Evolutionary conservation across 495 filamentous ascomycete genomes (phyloP), one percentile per base, ranked within the genome.

Genomic region (Aspergillus taichungensis): DNA sequence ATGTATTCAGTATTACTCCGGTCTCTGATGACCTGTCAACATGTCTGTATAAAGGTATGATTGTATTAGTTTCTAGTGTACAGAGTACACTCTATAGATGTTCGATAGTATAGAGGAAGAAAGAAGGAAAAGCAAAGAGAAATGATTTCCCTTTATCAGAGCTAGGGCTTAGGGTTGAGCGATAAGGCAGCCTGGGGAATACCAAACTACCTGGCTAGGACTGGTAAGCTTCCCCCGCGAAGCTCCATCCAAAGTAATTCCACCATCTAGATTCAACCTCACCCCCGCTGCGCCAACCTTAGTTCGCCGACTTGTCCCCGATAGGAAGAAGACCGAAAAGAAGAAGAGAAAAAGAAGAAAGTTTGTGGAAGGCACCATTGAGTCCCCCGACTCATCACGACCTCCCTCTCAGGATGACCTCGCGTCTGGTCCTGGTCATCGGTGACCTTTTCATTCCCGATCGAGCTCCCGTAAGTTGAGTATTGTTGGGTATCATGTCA

Each of bases 401-500:
- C 37, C 47, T 42, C 30, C 45, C 37, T 45, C 51, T 47, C 56
- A 69, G 42, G 44, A 90, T 90, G 85, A 77, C 85, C 55, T 86
- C 86, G 54, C 77, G 85, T 62, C 70, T 91, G 42, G 85, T 95
- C 58, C 79, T 98, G 61, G 87, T 88, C 55, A 88, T 96, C 51
- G 91, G 91, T 62, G 92, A 98, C 72, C 78, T 98, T 43, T 95
- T 96, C 76, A 96, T 98, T 65, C 91, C 91, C 52, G 91, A 98
- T 71, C 75, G 91, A 66, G 91, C 92, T 61, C 71, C 84, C n/a
- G 84, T 87, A 69, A 50, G 76, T 64, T 18, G 28, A 5, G 5
- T 8, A 38, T 28, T 31, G n/a, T 41, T 14, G 18, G 8, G 27
- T 12, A 8, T 30, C 39, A 12, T 9, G 8, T 30, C 18, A 41